Percentiles rank a stretch among this genome's conserved stretches.
Conservation (phyloP, 352 stramenopile species). For the Globisporangium sylvaticum region DNA sequence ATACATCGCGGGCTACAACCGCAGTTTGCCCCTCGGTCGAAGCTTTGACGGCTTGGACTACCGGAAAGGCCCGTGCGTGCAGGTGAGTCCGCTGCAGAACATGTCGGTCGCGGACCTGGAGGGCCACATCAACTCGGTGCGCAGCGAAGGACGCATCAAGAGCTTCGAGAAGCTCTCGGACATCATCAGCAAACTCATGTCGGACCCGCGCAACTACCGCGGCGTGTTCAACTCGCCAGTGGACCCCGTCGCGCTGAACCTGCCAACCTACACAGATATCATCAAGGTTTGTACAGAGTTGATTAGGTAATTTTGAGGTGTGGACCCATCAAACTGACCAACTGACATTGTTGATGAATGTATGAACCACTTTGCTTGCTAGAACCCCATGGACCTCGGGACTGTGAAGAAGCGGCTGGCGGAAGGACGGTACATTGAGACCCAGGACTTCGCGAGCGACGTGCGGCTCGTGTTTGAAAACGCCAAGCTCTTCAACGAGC, state of each 20-base stretch:
- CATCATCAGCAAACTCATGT: conserved; percentile 74
- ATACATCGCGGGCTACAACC: conserved; percentile 34
- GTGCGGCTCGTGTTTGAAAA: conserved; percentile 89
- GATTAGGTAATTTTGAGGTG: neutral
- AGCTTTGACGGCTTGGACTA: conserved; percentile 2
- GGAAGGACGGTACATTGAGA: conserved; percentile 76
- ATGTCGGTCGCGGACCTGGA: conserved; percentile 59
- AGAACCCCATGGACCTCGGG: conserved; percentile 90
- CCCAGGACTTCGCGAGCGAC: conserved; percentile 77
- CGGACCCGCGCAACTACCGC: conserved; percentile 60
- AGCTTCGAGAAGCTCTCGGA: conserved; percentile 63
- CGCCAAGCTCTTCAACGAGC: conserved; percentile 83
- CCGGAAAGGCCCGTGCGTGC: conserved; percentile 8
- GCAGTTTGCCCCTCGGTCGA: conserved; percentile 51
- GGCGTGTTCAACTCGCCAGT: conserved; percentile 77
- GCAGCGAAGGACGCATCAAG: conserved; percentile 50
- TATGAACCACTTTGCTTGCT: neutral
- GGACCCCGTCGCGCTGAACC: conserved; percentile 57
- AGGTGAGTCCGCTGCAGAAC: conserved; percentile 50
- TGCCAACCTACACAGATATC: conserved; percentile 69
- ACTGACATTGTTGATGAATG: neutral
- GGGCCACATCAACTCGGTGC: conserved; percentile 65
- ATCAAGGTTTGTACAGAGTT: conserved; percentile 30
- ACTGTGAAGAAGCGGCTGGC: conserved; percentile 85
- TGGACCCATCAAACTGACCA: neutral